phyloP scores from a whole-genome alignment of 2,329 filamentous ascomycete genomes.

The Bipolaris oryzae region DNA sequence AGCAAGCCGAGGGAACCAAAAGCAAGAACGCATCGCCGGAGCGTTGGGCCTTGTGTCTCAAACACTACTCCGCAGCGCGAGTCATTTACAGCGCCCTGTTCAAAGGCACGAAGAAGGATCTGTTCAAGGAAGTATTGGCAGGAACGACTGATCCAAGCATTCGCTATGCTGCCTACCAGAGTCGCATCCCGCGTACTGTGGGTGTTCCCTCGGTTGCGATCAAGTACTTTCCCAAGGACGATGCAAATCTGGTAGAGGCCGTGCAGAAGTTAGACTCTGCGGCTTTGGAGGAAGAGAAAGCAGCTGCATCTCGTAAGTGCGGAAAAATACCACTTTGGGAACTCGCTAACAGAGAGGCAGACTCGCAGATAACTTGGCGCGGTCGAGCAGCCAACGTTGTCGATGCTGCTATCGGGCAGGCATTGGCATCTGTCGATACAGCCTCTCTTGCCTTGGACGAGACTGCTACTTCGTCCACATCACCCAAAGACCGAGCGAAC shows the following conservation, averaged over 20 bases:
- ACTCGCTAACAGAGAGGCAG: constrained; percentile 33
- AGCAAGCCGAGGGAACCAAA: constrained; percentile 62
- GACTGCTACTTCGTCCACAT: constrained; percentile 49
- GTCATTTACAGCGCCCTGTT: constrained; percentile 82
- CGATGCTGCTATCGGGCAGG: constrained; percentile 87
- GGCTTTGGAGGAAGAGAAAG: constrained; percentile 55
- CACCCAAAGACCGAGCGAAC: constrained; percentile 72
- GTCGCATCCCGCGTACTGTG: constrained; percentile 83
- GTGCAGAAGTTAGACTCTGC: constrained; percentile 72
- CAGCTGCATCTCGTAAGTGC: constrained; percentile 57
- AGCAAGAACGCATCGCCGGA: constrained; percentile 46
- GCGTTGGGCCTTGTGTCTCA: constrained; percentile 79
- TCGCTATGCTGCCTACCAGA: constrained; percentile 91
- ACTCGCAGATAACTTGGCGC: constrained; percentile 79
- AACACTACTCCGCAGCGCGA: constrained; percentile 75
- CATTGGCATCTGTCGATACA: constrained; percentile 71
- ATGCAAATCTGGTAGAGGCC: constrained; percentile 66
- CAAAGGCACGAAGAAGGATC: constrained; percentile 70
- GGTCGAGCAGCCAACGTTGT: constrained; percentile 85
- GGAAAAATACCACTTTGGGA: background rate
- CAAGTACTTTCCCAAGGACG: constrained; percentile 74
- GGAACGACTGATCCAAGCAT: constrained; percentile 92
- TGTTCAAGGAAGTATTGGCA: constrained; percentile 83
- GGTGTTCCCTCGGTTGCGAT: constrained; percentile 79
- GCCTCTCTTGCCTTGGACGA: constrained; percentile 60